Evolutionary conservation across 257 asterid genomes (phyloP), one percentile per base, ranked within the genome.

Genomic region (Coffea eugenioides): DNA sequence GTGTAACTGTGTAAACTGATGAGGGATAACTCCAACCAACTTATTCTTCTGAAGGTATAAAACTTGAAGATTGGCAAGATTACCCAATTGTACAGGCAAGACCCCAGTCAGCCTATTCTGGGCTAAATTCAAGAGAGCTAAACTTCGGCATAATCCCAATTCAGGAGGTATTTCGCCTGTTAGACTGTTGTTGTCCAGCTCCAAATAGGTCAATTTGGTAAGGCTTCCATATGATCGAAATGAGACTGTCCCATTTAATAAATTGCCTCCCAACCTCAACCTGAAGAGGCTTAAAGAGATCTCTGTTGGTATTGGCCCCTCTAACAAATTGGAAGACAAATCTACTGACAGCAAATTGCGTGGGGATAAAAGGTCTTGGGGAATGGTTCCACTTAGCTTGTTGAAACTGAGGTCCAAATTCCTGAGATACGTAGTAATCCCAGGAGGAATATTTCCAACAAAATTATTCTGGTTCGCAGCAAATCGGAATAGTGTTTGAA

Each of bases 351-450:
- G 87, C 91, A 94, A 80, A 61, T 85, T 86, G n/a, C 79, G 31
- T 27, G 88, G 87, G 6, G 83, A 86, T 39, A 94, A 84, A 16
- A 92, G 84, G 83, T 82, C 87, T 25, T 51, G 39, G 15, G 97
- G 94, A 52, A 94, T 86, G 14, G 65, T 84, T 39, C 97, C 97
- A 21, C 48, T 86, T 84, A 94, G 62, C 0, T 0, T 8, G 75
- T 94, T 94, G 75, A 76, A 90, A 82, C 98, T 87, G 57, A 94
- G 93, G 94, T 92, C 97, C 80, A 94, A 83, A 69, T 12, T 79
- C 70, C 66, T 77, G 67, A 91, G 85, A 54, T 86, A 13, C 4
- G 57, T 70, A 56, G 96, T 87, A 46, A 92, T 73, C 75, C 89
- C 91, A 71, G 67, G 4, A 6, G 98, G 98, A 74, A 92, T 82